phyloP scores from a whole-genome alignment of 805 yeast genomes.

The Ogataea sp. region DNA sequence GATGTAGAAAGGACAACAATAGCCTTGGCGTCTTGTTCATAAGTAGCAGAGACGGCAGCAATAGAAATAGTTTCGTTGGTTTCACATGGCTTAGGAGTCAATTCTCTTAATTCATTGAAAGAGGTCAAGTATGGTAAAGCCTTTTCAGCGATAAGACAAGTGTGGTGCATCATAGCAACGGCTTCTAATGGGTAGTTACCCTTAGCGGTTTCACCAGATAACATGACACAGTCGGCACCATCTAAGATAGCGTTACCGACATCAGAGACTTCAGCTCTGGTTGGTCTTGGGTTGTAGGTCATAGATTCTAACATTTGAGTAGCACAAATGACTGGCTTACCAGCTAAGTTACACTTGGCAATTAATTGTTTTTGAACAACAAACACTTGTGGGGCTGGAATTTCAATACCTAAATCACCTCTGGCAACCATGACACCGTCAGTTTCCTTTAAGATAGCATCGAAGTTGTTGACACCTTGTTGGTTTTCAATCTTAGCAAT shows the following conservation, averaged over 20 bases:
- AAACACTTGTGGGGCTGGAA: constrained; percentile 98
- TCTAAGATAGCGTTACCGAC: constrained; percentile 98
- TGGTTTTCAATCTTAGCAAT: constrained; percentile 98
- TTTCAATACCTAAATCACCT: constrained; percentile 99
- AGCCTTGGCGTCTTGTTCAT: constrained; percentile 95
- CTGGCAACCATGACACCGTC: constrained; percentile 99
- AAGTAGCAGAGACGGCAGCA: constrained; percentile 93
- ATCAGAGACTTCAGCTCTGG: constrained; percentile 99
- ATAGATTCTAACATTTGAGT: constrained; percentile 99
- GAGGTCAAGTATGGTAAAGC: constrained; percentile 81
- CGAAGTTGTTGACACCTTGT: constrained; percentile 99
- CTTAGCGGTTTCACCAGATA: constrained; percentile 99
- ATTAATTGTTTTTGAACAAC: constrained; percentile 98
- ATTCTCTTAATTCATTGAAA: constrained; percentile 81
- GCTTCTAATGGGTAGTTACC: constrained; percentile 98
- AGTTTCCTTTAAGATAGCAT: constrained; percentile 86
- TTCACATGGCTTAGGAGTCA: constrained; percentile 81
- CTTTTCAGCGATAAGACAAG: constrained; percentile 92
- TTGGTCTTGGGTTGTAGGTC: constrained; percentile 99
- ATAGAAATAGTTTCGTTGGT: constrained; percentile 96
- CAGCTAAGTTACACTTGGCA: constrained; percentile 98
- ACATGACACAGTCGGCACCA: constrained; percentile 99
- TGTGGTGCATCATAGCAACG: constrained; percentile 98
- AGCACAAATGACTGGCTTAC: constrained; percentile 99
- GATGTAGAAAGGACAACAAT: constrained; percentile 92